These are phyloP conservation scores for Apiotrichum sp. DNA, from an alignment of 1,284 basidiomycete species.

Conservation along the genomic window DNA sequence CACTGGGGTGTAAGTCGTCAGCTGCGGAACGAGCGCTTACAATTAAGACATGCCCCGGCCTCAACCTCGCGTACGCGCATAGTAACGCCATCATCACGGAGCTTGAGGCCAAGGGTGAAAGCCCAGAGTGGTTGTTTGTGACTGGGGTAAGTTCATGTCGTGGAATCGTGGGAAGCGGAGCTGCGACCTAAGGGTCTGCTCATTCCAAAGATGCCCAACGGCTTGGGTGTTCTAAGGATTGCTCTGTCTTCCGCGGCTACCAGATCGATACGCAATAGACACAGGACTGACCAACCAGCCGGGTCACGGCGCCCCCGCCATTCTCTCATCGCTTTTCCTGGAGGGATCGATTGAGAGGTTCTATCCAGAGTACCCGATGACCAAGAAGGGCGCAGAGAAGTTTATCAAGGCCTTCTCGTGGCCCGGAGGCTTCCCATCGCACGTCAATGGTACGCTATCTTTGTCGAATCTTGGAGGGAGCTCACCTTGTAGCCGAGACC, in stretches of 20 bases:
- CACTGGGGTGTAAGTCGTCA: slow-evolving; percentile 34
- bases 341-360: slow-evolving; percentile 85
- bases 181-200: no score
- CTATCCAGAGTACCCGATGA: slow-evolving; percentile 64
- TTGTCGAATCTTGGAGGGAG: slow-evolving; percentile 48
- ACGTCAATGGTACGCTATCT: slow-evolving; percentile 39
- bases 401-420: slow-evolving; percentile 48
- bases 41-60: slow-evolving; percentile 53
- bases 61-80: slow-evolving; percentile 72
- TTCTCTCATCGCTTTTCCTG: slow-evolving; percentile 73
- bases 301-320: slow-evolving; percentile 77
- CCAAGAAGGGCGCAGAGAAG: slow-evolving; percentile 57
- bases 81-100: slow-evolving; percentile 62
- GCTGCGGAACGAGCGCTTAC: no score
- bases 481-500: slow-evolving; percentile 54
- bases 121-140: slow-evolving; percentile 55
- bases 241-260: no score
- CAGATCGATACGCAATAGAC: no score
- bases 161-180: no score
- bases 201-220: no score
- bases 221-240: no score
- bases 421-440: slow-evolving; percentile 51
- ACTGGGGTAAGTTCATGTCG: slow-evolving; percentile 40
- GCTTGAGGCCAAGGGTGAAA: slow-evolving; percentile 50
- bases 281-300: slow-evolving; percentile 39